Evolutionary conservation across 495 filamentous ascomycete species (phyloP).

Genomic region (Massariosphaeria phaeospora): DNA sequence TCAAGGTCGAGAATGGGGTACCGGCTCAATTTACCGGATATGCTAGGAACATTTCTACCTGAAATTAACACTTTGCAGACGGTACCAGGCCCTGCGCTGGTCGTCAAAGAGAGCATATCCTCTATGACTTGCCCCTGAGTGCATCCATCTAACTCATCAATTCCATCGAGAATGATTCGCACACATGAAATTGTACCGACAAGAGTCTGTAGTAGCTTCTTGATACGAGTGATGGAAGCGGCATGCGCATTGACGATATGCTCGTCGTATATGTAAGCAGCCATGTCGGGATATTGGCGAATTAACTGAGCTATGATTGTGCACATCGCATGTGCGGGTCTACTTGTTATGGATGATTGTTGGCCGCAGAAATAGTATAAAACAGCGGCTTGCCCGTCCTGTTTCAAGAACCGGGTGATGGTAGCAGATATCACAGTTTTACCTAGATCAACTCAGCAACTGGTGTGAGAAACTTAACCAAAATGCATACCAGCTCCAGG

Average conservation of each 20-base stretch:
- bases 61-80: slow-evolving; percentile 8
- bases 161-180: slow-evolving; percentile 9
- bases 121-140: background rate
- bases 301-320: background rate
- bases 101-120: background rate
- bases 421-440: slow-evolving; percentile 6
- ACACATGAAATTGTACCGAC: background rate
- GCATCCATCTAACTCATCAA: slow-evolving; percentile 1
- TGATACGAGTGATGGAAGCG: background rate
- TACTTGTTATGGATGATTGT: background rate
- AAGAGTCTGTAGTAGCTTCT: background rate
- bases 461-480: too few species aligned
- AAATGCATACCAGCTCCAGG: too few species aligned
- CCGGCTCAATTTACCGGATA: background rate
- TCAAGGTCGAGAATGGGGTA: background rate
- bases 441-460: too few species aligned
- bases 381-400: background rate
- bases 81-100: background rate
- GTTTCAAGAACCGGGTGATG: background rate
- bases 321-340: background rate
- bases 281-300: background rate
- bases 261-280: background rate
- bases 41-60: background rate
- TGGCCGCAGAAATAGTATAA: background rate
- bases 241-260: background rate